Evolutionary conservation across 164 flowering plant species (phyloP).

Genomic region (Berberis thunbergii): DNA sequence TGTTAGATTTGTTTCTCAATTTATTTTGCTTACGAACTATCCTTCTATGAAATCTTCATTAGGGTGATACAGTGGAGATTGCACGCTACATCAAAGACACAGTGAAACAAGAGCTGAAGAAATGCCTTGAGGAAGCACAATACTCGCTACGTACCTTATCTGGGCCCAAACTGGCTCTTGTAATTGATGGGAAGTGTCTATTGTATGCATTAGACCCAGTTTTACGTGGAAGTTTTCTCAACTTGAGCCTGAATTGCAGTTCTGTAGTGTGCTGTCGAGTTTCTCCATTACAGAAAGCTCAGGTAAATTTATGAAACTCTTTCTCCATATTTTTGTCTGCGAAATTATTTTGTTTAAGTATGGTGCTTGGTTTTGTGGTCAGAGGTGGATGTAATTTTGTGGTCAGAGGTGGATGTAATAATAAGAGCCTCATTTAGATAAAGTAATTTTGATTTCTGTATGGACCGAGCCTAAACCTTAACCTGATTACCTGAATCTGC

Average conservation of each 20-base stretch:
- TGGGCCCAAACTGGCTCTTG: constrained; percentile 70
- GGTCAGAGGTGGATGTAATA: too few relatives aligned
- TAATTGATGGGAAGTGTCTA: constrained; percentile 97
- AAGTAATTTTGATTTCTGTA: too few relatives aligned
- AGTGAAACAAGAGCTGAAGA: constrained; percentile 58
- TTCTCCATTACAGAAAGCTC: constrained; percentile 27
- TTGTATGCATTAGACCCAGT: constrained; percentile 90
- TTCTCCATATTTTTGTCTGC: not conserved
- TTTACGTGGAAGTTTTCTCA: constrained; percentile 66
- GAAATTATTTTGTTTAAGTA: too few relatives aligned
- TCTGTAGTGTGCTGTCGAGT: constrained; percentile 96
- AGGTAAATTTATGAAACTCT: constrained; percentile 27
- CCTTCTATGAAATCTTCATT: not conserved
- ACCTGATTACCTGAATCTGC: too few relatives aligned
- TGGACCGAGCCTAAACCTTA: too few relatives aligned
- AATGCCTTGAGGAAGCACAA: constrained; percentile 68
- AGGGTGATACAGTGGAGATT: constrained; percentile 90
- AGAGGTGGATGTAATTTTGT: too few relatives aligned
- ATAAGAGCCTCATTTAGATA: too few relatives aligned
- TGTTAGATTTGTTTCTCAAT: not conserved
- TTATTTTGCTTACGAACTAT: too few relatives aligned
- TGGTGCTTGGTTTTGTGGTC: too few relatives aligned
- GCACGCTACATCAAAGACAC: constrained; percentile 68
- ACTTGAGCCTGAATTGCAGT: constrained; percentile 77
- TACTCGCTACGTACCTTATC: constrained; percentile 28